These are phyloP conservation scores for Hyphopichia khmerensis DNA, from an alignment of 1,139 yeast species.

Conservation along the genomic window DNA sequence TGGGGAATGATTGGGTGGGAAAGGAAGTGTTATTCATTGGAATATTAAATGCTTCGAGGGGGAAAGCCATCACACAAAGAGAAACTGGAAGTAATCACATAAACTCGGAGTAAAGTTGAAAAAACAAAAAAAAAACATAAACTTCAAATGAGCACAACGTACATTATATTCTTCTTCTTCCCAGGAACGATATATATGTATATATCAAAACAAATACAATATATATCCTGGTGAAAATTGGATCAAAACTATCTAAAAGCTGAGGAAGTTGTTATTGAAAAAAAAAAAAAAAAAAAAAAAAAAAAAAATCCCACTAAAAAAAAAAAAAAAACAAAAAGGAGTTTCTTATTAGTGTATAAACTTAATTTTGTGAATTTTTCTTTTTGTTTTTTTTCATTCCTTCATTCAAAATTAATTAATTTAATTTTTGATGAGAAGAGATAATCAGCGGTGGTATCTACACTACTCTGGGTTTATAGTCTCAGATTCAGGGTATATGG, in stretches of 20 bases:
- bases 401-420: no score
- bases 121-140: no score
- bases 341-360: not conserved
- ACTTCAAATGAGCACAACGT: not conserved
- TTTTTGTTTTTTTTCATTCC: no score
- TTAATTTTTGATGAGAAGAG: no score
- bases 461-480: no score
- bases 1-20: no score
- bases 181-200: slow-evolving; percentile 3
- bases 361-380: not conserved
- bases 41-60: no score
- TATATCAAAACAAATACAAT: not conserved
- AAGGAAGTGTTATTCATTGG: no score
- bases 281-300: slow-evolving; percentile 2
- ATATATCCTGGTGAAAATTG: not conserved
- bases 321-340: not conserved
- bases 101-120: not conserved
- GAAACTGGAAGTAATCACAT: not conserved
- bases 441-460: no score
- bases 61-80: not conserved
- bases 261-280: not conserved
- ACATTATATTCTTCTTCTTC: slow-evolving; percentile 2
- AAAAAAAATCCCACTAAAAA: not conserved
- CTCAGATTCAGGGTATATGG: no score
- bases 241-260: not conserved